Percentiles rank a stretch among this genome's conserved stretches.
phyloP scores from a whole-genome alignment of 805 yeast genomes.

The Cephaloascus albidus region DNA sequence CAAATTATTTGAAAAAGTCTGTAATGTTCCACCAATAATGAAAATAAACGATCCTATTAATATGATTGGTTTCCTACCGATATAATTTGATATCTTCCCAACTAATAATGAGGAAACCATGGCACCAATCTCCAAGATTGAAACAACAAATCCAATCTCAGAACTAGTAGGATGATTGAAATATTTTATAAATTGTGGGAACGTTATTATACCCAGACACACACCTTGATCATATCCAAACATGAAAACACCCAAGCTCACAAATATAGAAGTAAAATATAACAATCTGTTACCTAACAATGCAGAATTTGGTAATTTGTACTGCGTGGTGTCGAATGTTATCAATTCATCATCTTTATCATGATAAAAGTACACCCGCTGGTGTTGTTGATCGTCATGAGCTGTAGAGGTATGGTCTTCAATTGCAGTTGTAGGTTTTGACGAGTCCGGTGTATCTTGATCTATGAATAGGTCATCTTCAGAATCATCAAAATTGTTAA shows the following conservation, averaged over 20 bases:
- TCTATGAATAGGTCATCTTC: too few relatives aligned
- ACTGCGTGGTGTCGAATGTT: neutral
- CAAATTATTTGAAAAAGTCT: conserved; percentile 50
- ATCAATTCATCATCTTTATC: too few relatives aligned
- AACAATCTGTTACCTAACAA: conserved; percentile 12
- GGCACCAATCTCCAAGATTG: conserved; percentile 85
- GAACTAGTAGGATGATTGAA: conserved; percentile 69
- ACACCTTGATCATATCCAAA: conserved; percentile 88
- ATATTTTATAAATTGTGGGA: conserved; percentile 56
- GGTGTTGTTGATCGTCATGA: too few relatives aligned
- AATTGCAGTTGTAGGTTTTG: too few relatives aligned
- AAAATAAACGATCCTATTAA: conserved; percentile 72
- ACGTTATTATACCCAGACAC: conserved; percentile 79
- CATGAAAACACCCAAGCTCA: conserved; percentile 43
- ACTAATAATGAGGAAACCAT: conserved; percentile 69
- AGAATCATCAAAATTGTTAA: too few relatives aligned
- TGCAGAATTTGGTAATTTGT: neutral
- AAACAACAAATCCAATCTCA: conserved; percentile 77
- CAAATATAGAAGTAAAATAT: conserved; percentile 28
- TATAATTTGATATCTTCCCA: conserved; percentile 66
- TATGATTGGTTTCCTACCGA: conserved; percentile 76
- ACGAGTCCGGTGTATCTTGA: too few relatives aligned
- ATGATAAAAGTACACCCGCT: too few relatives aligned
- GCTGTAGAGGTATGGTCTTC: too few relatives aligned
- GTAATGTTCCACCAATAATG: conserved; percentile 70